phyloP scores from a whole-genome alignment of 2,329 filamentous ascomycete genomes.

The Dactylellina cionopaga region DNA sequence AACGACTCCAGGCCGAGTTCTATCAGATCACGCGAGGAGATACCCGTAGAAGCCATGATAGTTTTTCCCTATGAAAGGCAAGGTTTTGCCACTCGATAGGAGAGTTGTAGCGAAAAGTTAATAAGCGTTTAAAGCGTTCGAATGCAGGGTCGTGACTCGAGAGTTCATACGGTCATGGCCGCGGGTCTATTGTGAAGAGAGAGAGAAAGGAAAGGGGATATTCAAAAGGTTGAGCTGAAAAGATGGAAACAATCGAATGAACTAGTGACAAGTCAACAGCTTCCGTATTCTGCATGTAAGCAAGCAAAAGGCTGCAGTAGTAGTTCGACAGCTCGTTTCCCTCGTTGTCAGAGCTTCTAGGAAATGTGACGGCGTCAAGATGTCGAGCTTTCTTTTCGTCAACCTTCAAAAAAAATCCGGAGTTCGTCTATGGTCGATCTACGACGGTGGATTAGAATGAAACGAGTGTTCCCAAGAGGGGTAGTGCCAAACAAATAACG shows the following conservation, averaged over 20 bases:
- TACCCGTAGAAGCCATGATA: constrained; percentile 33
- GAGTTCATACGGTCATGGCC: constrained; percentile 37
- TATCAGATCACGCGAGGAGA: constrained; percentile 30
- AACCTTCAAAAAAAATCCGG: not conserved
- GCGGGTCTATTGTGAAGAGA: constrained; percentile 11
- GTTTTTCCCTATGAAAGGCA: constrained; percentile 21
- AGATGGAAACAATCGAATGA: constrained; percentile 48
- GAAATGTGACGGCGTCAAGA: constrained; percentile 29
- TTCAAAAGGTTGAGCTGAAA: constrained; percentile 26
- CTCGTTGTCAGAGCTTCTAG: constrained; percentile 8
- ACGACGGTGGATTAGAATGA: constrained; percentile 31
- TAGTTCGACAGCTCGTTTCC: constrained; percentile 27
- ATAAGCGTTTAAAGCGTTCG: not conserved
- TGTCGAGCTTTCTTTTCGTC: constrained; percentile 5
- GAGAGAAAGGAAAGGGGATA: constrained; percentile 40
- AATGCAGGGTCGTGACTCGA: constrained; percentile 31
- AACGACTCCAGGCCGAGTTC: constrained; percentile 48
- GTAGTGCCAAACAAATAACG: constrained; percentile 41
- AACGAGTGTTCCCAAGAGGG: constrained; percentile 39
- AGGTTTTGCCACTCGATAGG: constrained; percentile 19
- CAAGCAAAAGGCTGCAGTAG: constrained; percentile 39
- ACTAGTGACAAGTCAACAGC: constrained; percentile 50
- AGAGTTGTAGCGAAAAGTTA: constrained; percentile 18
- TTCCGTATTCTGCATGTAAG: constrained; percentile 49
- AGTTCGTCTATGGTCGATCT: constrained; percentile 41